Evolutionary conservation across 2,329 filamentous ascomycete genomes (phyloP).

Genomic region (Pseudocercospora vitis): DNA sequence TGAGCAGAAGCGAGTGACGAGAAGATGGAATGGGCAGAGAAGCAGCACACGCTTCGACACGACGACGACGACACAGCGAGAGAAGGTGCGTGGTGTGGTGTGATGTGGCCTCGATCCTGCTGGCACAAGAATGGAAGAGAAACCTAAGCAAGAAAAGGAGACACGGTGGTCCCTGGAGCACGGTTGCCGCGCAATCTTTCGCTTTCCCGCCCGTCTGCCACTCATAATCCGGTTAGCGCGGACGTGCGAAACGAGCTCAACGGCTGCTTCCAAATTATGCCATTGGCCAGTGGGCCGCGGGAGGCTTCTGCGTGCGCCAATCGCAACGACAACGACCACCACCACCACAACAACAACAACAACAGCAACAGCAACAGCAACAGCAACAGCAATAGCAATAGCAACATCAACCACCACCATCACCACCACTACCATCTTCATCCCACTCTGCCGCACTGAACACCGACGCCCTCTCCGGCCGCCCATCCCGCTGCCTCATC

Average conservation of each 20-base stretch:
- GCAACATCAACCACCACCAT: no score
- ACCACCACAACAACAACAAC: background rate
- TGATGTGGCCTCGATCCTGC: constrained; percentile 9
- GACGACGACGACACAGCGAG: constrained; percentile 15
- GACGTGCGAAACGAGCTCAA: constrained; percentile 5
- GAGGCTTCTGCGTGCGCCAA: background rate
- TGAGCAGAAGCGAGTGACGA: constrained; percentile 7
- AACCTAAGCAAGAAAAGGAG: constrained; percentile 15
- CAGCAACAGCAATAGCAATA: no score
- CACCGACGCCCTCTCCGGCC: no score
- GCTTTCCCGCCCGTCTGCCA: background rate
- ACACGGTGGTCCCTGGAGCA: constrained; percentile 4
- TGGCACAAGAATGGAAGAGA: constrained; percentile 10
- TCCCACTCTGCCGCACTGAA: no score
- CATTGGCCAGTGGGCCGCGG: background rate
- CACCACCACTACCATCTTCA: no score
- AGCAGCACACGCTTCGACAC: constrained; percentile 4
- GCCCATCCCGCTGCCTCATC: no score
- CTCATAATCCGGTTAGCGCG: background rate
- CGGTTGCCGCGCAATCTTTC: constrained; percentile 5
- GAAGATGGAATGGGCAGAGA: constrained; percentile 14
- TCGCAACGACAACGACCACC: background rate
- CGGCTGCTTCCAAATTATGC: background rate
- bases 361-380: background rate
- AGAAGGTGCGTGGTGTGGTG: constrained; percentile 17